These are phyloP conservation scores for Chalara sp. DNA, from an alignment of 2,329 filamentous ascomycete species.

Conservation along the genomic window DNA sequence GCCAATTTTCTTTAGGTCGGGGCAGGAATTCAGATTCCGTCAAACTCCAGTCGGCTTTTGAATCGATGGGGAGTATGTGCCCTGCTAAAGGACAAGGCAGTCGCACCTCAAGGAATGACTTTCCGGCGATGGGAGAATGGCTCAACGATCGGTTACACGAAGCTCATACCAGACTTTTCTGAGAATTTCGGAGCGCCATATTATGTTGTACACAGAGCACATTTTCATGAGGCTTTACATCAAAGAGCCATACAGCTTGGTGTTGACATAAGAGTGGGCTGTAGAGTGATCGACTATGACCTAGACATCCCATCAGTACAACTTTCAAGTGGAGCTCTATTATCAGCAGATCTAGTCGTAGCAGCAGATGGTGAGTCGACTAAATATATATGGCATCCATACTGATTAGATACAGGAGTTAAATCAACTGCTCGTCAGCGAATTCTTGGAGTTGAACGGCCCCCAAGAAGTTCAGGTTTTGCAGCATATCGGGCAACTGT, in stretches of 20 bases:
- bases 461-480: slow-evolving; percentile 29
- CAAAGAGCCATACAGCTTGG: slow-evolving; percentile 15
- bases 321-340: slow-evolving; percentile 10
- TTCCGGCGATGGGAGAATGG: slow-evolving; percentile 29
- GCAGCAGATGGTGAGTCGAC: slow-evolving; percentile 28
- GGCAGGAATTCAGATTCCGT: slow-evolving; percentile 34
- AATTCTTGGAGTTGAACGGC: slow-evolving; percentile 20
- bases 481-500: slow-evolving; percentile 36
- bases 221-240: slow-evolving; percentile 12
- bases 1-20: slow-evolving; percentile 23
- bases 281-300: no score
- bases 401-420: slow-evolving; percentile 14
- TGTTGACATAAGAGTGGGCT: slow-evolving; percentile 5
- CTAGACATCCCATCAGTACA: no score
- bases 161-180: slow-evolving; percentile 25
- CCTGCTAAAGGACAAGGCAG: slow-evolving; percentile 21
- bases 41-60: slow-evolving; percentile 29
- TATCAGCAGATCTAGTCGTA: slow-evolving; percentile 28
- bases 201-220: slow-evolving; percentile 9
- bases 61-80: slow-evolving; percentile 27
- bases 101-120: slow-evolving; percentile 26
- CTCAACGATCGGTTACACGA: slow-evolving; percentile 28
- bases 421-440: slow-evolving; percentile 25
- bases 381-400: not conserved
- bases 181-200: slow-evolving; percentile 25